These are phyloP conservation scores for Pseudotsuga menziesii DNA, from an alignment of 75 land plant species.

Conservation along the genomic window DNA sequence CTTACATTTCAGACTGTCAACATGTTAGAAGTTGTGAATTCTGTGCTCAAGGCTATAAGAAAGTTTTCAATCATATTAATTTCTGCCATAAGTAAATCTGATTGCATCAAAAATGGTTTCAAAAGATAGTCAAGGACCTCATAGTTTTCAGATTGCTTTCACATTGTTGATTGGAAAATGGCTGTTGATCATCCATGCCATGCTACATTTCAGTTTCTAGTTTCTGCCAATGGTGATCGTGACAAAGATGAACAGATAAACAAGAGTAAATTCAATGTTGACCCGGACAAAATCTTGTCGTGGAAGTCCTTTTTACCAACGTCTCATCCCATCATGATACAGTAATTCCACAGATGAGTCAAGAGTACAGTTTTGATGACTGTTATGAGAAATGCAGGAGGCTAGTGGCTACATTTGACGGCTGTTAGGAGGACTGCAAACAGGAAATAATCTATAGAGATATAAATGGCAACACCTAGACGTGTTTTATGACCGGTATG, in stretches of 20 bases:
- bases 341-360: too few species aligned
- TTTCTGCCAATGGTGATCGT: conserved; percentile 95
- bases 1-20: conserved; percentile 79
- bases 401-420: too few species aligned
- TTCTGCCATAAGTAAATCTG: conserved; percentile 89
- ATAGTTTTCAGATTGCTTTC: conserved; percentile 80
- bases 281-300: conserved; percentile 51
- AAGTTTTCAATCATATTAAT: conserved; percentile 89
- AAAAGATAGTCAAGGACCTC: conserved; percentile 50
- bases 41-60: conserved; percentile 63
- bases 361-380: too few species aligned
- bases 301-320: too few species aligned
- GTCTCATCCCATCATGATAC: too few species aligned
- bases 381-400: too few species aligned
- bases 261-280: conserved; percentile 82
- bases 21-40: conserved; percentile 56
- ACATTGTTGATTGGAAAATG: conserved; percentile 82
- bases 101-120: conserved; percentile 87
- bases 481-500: too few species aligned
- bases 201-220: conserved; percentile 89
- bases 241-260: conserved; percentile 90
- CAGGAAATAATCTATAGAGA: too few species aligned
- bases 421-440: too few species aligned
- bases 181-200: conserved; percentile 96
- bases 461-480: too few species aligned